These are phyloP conservation scores for Geranomyces variabilis DNA, from an alignment of 192 early-diverging fungal genomes.

Conservation along the genomic window DNA sequence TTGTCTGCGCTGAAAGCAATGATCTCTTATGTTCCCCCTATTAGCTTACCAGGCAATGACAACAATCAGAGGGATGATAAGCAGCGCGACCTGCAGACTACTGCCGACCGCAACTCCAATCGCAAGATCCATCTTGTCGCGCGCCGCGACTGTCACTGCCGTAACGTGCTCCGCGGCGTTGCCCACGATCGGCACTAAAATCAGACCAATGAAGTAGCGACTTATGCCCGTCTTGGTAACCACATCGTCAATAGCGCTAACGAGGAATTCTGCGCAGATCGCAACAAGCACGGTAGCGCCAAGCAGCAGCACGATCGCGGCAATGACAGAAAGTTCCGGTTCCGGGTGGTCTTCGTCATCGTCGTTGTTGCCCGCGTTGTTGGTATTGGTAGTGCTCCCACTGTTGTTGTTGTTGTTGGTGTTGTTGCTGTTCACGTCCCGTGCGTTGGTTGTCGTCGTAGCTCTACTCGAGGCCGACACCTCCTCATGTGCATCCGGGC, in stretches of 20 bases:
- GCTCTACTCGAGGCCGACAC: too few relatives aligned
- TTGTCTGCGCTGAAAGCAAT: too few relatives aligned
- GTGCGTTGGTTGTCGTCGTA: too few relatives aligned
- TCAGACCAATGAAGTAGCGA: conserved; percentile 85
- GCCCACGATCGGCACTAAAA: conserved; percentile 89
- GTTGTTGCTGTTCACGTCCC: background rate
- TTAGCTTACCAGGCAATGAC: conserved; percentile 72
- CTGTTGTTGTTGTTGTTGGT: too few relatives aligned
- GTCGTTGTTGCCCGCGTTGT: background rate
- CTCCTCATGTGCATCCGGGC: too few relatives aligned
- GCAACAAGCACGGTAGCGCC: conserved; percentile 71
- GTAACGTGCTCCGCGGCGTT: conserved; percentile 90
- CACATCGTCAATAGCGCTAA: conserved; percentile 79
- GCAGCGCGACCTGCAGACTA: conserved; percentile 86
- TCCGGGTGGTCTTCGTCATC: conserved; percentile 9
- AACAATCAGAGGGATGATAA: conserved; percentile 55
- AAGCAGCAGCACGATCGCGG: conserved; percentile 68
- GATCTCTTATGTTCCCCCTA: background rate
- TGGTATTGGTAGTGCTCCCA: background rate
- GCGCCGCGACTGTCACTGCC: conserved; percentile 74
- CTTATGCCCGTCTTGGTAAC: conserved; percentile 67
- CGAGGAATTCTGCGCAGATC: conserved; percentile 82
- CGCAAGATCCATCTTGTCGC: conserved; percentile 91
- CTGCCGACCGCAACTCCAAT: conserved; percentile 87
- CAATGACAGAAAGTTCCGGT: conserved; percentile 38